phyloP scores from a whole-genome alignment of 805 yeast genomes.

The Wickerhamiella alocasiicola region DNA sequence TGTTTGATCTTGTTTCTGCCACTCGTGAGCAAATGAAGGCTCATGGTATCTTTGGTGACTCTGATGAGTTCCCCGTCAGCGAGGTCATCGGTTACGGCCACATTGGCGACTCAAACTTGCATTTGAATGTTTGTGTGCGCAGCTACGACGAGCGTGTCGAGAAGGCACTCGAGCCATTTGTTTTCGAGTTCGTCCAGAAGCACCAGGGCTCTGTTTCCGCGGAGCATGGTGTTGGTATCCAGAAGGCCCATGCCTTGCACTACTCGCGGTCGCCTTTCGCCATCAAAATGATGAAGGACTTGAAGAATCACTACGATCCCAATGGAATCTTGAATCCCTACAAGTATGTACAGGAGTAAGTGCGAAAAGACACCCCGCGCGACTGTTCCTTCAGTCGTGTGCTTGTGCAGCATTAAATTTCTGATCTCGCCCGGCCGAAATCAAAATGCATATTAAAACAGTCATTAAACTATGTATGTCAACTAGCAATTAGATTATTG shows the following conservation, averaged over 20 bases:
- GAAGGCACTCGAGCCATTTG: slow-evolving; percentile 77
- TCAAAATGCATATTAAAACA: no score
- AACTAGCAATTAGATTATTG: no score
- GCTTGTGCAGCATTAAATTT: no score
- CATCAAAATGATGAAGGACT: slow-evolving; percentile 58
- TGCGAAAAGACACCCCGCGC: no score
- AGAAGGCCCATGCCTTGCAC: slow-evolving; percentile 78
- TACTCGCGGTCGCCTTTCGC: slow-evolving; percentile 70
- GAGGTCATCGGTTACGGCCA: slow-evolving; percentile 96
- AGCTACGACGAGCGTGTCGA: slow-evolving; percentile 71
- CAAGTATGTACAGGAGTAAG: slow-evolving; percentile 45
- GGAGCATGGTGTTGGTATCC: slow-evolving; percentile 96
- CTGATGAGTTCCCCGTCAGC: slow-evolving; percentile 61
- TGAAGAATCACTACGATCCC: slow-evolving; percentile 81
- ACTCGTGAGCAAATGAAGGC: slow-evolving; percentile 48
- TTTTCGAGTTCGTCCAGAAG: slow-evolving; percentile 69
- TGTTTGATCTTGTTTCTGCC: slow-evolving; percentile 74
- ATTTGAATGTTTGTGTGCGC: slow-evolving; percentile 83
- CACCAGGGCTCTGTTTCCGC: slow-evolving; percentile 81
- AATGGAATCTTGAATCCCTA: slow-evolving; percentile 88
- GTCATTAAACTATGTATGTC: no score
- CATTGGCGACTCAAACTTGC: slow-evolving; percentile 93
- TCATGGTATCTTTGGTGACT: slow-evolving; percentile 48
- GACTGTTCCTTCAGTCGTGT: no score
- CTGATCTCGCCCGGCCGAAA: no score